Evolutionary conservation across 768 basidiomycete genomes (phyloP).

Genomic region (Leccinellum albellum): DNA sequence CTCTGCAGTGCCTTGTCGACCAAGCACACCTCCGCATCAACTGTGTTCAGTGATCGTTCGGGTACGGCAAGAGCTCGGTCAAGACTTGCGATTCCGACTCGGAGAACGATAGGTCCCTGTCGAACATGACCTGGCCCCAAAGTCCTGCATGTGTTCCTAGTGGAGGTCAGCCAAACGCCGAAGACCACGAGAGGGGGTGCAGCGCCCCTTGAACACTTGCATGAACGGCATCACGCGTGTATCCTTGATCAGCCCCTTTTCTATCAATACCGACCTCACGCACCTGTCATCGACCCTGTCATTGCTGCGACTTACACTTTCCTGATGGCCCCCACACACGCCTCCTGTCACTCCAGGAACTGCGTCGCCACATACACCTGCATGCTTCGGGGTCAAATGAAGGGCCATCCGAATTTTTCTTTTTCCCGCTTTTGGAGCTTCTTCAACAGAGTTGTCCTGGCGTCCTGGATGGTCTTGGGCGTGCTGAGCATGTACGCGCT

Average conservation of each 20-base stretch:
- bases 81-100: too few relatives aligned
- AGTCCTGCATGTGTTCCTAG: too few relatives aligned
- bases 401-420: conserved; percentile 41
- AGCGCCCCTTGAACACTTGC: too few relatives aligned
- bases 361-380: conserved; percentile 82
- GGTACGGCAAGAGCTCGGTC: too few relatives aligned
- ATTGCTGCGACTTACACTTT: conserved; percentile 54
- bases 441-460: conserved; percentile 75
- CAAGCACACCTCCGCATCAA: conserved; percentile 64
- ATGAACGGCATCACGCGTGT: conserved; percentile 96
- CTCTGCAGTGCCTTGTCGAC: conserved; percentile 47
- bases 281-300: conserved; percentile 79
- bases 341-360: conserved; percentile 94
- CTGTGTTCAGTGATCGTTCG: too few relatives aligned
- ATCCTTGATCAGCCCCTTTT: conserved; percentile 86
- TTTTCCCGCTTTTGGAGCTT: conserved; percentile 77
- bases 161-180: too few relatives aligned
- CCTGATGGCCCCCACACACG: conserved; percentile 70
- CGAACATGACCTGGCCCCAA: too few relatives aligned
- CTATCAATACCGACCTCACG: conserved; percentile 62
- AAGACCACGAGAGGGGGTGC: too few relatives aligned
- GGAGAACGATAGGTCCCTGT: too few relatives aligned
- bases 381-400: conserved; percentile 83
- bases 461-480: conserved; percentile 86
- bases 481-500: conserved; percentile 33